phyloP scores from a whole-genome alignment of 2,329 filamentous ascomycete genomes.

The Pseudocercospora pini-densiflorae region DNA sequence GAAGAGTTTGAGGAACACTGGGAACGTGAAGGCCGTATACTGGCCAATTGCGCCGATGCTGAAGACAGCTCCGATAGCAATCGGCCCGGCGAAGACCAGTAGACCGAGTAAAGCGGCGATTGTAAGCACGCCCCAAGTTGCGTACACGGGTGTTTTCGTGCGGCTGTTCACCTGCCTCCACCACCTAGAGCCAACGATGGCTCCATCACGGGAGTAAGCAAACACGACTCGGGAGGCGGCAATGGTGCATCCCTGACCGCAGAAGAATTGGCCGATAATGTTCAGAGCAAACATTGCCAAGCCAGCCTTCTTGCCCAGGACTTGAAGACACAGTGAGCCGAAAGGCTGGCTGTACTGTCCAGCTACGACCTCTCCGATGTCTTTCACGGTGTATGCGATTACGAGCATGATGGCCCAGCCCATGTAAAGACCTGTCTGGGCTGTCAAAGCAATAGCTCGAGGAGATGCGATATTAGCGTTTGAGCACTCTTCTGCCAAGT shows the following conservation, averaged over 20 bases:
- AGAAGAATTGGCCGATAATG: slow-evolving; percentile 40
- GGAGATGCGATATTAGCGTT: slow-evolving; percentile 41
- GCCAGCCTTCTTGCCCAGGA: slow-evolving; percentile 37
- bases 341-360: slow-evolving; percentile 40
- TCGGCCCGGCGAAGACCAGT: slow-evolving; percentile 37
- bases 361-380: slow-evolving; percentile 37
- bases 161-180: slow-evolving; percentile 36
- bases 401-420: slow-evolving; percentile 39
- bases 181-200: slow-evolving; percentile 34
- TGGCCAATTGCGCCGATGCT: slow-evolving; percentile 34
- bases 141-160: slow-evolving; percentile 40
- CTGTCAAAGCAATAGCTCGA: slow-evolving; percentile 41
- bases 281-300: slow-evolving; percentile 40
- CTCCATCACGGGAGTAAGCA: slow-evolving; percentile 40
- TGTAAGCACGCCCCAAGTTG: slow-evolving; percentile 38
- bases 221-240: slow-evolving; percentile 38
- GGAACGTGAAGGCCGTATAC: slow-evolving; percentile 35
- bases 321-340: slow-evolving; percentile 39
- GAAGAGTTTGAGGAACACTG: slow-evolving; percentile 38
- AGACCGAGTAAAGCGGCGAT: slow-evolving; percentile 35
- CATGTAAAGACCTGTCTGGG: slow-evolving; percentile 35
- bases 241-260: slow-evolving; percentile 39
- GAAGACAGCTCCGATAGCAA: slow-evolving; percentile 41
- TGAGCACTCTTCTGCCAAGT: slow-evolving; percentile 41
- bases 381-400: slow-evolving; percentile 39